phyloP scores from a whole-genome alignment of 2,329 filamentous ascomycete genomes.

The Penicillium sp. region DNA sequence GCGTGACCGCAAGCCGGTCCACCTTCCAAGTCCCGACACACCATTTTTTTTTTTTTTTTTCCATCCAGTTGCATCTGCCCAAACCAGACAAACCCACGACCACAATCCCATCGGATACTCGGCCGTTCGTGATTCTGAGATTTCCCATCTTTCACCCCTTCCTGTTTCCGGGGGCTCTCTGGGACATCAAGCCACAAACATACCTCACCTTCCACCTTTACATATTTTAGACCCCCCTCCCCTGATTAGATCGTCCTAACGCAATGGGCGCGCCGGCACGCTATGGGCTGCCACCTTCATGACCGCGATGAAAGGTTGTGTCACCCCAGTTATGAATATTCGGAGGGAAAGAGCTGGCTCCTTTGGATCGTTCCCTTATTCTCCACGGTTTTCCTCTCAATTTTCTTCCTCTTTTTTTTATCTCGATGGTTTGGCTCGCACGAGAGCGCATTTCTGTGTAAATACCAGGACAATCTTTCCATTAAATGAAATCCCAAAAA shows the following conservation, averaged over 20 bases:
- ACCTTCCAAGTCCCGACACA: neutral
- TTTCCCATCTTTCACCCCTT: neutral
- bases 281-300: slow-evolving; percentile 13
- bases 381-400: neutral
- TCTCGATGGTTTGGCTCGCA: slow-evolving; percentile 2
- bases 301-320: slow-evolving; percentile 26
- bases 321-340: slow-evolving; percentile 8
- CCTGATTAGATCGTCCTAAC: slow-evolving; percentile 15
- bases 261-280: slow-evolving; percentile 17
- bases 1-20: slow-evolving; percentile 11
- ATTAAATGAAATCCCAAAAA: slow-evolving; percentile 12
- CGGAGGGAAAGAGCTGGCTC: slow-evolving; percentile 11
- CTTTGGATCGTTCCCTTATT: slow-evolving; percentile 3
- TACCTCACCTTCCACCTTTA: slow-evolving; percentile 17
- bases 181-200: slow-evolving; percentile 4
- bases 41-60: neutral
- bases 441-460: slow-evolving; percentile 14
- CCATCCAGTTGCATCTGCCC: neutral
- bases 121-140: neutral
- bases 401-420: neutral
- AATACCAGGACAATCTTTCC: slow-evolving; percentile 12
- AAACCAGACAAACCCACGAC: neutral
- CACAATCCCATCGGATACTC: neutral
- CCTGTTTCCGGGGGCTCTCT: slow-evolving; percentile 2
- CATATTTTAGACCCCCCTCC: slow-evolving; percentile 19